Evolutionary conservation across 2,329 filamentous ascomycete genomes (phyloP).

Genomic region (Ophiostoma populinum): DNA sequence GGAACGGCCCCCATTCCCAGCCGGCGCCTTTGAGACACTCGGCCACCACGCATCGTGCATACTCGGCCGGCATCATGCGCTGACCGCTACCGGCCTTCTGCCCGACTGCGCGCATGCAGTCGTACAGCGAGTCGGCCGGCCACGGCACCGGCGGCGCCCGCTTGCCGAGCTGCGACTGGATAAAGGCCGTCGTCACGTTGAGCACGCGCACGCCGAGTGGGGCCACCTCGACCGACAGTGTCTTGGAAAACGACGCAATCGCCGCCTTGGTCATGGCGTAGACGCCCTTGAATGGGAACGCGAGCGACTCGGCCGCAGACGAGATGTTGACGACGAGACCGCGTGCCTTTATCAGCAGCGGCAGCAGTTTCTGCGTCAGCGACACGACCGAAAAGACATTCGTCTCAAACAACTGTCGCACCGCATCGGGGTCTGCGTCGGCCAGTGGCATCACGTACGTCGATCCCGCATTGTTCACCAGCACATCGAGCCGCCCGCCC

Average conservation of each 20-base stretch:
- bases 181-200: constrained; percentile 29
- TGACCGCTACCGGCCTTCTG: constrained; percentile 13
- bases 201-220: constrained; percentile 38
- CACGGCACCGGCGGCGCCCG: constrained; percentile 24
- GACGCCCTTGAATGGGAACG: constrained; percentile 32
- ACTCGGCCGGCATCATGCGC: constrained; percentile 14
- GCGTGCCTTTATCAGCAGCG: constrained; percentile 28
- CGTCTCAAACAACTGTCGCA: constrained; percentile 35
- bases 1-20: constrained; percentile 9
- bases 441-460: constrained; percentile 31
- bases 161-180: constrained; percentile 29
- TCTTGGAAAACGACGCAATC: constrained; percentile 33
- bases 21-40: constrained; percentile 8
- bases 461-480: constrained; percentile 36
- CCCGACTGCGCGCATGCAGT: constrained; percentile 18
- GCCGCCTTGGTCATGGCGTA: constrained; percentile 39
- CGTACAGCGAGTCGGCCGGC: constrained; percentile 29
- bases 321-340: constrained; percentile 39
- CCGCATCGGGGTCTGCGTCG: constrained; percentile 31
- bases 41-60: constrained; percentile 10
- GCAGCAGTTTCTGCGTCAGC: constrained; percentile 31
- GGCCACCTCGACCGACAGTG: constrained; percentile 32
- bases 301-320: constrained; percentile 29
- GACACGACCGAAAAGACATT: constrained; percentile 40
- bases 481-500: constrained; percentile 33